These are phyloP conservation scores for Trichoderma gracile DNA, from an alignment of 2,329 filamentous ascomycete genomes.

Conservation along the genomic window DNA sequence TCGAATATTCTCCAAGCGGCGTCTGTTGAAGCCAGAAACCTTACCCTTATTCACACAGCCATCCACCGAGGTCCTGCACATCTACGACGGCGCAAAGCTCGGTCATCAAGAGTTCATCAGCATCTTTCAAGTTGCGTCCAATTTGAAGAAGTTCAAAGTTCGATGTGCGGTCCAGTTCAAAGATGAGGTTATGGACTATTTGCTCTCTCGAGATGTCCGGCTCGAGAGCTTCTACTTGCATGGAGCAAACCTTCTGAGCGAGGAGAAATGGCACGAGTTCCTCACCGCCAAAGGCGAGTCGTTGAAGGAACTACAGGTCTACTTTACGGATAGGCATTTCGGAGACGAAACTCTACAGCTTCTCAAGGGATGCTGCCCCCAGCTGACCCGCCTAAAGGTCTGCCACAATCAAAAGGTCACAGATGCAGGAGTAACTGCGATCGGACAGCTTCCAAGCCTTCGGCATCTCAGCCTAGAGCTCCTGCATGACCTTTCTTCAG, in stretches of 20 bases:
- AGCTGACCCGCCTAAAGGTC: constrained; percentile 74
- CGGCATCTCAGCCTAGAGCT: constrained; percentile 75
- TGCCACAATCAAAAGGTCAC: constrained; percentile 76
- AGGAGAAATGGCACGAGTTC: constrained; percentile 71
- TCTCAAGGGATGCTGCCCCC: constrained; percentile 65
- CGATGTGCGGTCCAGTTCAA: constrained; percentile 92
- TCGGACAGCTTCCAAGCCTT: constrained; percentile 63
- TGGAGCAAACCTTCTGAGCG: constrained; percentile 79
- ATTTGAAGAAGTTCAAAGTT: constrained; percentile 69
- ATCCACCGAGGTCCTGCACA: constrained; percentile 50
- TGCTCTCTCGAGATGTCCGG: constrained; percentile 68
- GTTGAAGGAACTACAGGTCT: constrained; percentile 72
- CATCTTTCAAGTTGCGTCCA: constrained; percentile 74
- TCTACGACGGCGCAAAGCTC: constrained; percentile 65
- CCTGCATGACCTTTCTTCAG: constrained; percentile 55
- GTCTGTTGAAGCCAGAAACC: constrained; percentile 56
- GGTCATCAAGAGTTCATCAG: constrained; percentile 73
- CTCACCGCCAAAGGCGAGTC: constrained; percentile 64
- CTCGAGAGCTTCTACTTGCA: constrained; percentile 77
- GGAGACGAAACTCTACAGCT: constrained; percentile 66
- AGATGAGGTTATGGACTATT: constrained; percentile 77
- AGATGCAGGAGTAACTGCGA: constrained; percentile 62
- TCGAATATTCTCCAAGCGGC: constrained; percentile 60
- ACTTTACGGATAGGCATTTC: constrained; percentile 81
- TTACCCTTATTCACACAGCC: constrained; percentile 60